These are phyloP conservation scores for Jimgerdemannia flammicorona DNA, from an alignment of 192 early-diverging fungal genomes.

Conservation along the genomic window DNA sequence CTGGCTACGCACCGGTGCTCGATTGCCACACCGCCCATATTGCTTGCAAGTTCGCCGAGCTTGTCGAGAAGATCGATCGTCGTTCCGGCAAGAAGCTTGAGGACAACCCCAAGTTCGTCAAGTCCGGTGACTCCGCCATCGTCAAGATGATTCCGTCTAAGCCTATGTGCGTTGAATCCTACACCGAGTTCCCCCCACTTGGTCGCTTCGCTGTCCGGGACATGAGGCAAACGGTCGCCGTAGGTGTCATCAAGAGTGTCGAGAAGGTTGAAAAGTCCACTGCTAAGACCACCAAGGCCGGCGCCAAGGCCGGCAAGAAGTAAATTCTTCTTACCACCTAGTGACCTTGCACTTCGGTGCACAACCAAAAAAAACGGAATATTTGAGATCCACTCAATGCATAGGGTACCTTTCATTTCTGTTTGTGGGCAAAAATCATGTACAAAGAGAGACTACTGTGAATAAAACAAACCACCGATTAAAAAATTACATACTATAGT, in stretches of 20 bases:
- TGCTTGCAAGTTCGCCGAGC: conserved; percentile 94
- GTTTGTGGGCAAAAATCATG: too few relatives aligned
- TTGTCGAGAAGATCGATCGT: conserved; percentile 93
- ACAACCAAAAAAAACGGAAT: conserved; percentile 11
- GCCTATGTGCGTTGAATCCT: conserved; percentile 96
- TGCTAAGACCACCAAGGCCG: conserved; percentile 74
- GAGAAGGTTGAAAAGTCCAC: conserved; percentile 73
- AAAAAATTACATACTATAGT: too few relatives aligned
- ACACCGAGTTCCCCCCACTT: conserved; percentile 89
- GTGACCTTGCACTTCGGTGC: too few relatives aligned
- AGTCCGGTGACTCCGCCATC: conserved; percentile 93
- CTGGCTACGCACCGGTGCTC: conserved; percentile 93
- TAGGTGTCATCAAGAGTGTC: conserved; percentile 94
- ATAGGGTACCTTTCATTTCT: too few relatives aligned
- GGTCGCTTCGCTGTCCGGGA: conserved; percentile 98
- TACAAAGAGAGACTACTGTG: too few relatives aligned
- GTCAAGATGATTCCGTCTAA: conserved; percentile 94
- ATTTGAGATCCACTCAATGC: conserved; percentile 29
- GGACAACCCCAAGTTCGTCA: conserved; percentile 93
- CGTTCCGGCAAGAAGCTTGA: conserved; percentile 92
- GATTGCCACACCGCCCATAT: conserved; percentile 97
- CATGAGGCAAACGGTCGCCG: conserved; percentile 96
- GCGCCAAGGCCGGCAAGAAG: conserved; percentile 75
- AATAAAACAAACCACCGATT: too few relatives aligned
- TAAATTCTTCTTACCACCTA: conserved; percentile 39